Conservation (phyloP, 1,284 basidiomycete genomes). For the Earliella scabrosa region DNA sequence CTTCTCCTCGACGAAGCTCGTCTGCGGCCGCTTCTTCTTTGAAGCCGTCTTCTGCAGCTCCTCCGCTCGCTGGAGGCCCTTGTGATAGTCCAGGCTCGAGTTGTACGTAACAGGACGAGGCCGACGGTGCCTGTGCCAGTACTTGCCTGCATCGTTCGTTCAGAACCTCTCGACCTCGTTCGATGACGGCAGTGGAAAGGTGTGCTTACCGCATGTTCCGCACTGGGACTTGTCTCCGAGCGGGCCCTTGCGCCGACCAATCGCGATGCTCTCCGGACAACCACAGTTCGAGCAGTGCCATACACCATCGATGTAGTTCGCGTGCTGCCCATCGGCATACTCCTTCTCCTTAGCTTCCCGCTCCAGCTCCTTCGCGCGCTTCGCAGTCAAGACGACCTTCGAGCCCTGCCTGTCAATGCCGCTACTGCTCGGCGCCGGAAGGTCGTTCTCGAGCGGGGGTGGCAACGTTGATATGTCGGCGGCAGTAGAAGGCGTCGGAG, state of each 20-base stretch:
- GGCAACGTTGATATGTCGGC: slow-evolving; percentile 60
- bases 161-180: no score
- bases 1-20: slow-evolving; percentile 36
- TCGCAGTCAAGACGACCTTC: slow-evolving; percentile 53
- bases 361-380: slow-evolving; percentile 74
- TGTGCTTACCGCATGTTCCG: slow-evolving; percentile 82
- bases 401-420: slow-evolving; percentile 50
- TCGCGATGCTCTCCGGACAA: slow-evolving; percentile 82
- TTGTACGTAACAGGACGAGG: slow-evolving; percentile 82
- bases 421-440: slow-evolving; percentile 44
- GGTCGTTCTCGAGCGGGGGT: slow-evolving; percentile 62
- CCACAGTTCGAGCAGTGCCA: slow-evolving; percentile 96
- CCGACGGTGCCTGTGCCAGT: slow-evolving; percentile 81
- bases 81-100: slow-evolving; percentile 71
- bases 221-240: slow-evolving; percentile 92
- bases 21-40: slow-evolving; percentile 53
- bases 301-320: slow-evolving; percentile 80
- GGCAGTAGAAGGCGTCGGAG: slow-evolving; percentile 68
- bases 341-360: slow-evolving; percentile 82
- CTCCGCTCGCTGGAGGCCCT: slow-evolving; percentile 55
- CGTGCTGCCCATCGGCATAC: slow-evolving; percentile 80
- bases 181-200: no score
- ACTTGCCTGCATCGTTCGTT: slow-evolving; percentile 83
- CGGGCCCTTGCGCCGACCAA: slow-evolving; percentile 87
- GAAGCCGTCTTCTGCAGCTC: slow-evolving; percentile 52